Conservation (phyloP, 2,329 filamentous ascomycete genomes). For the Aciculosporium take region DNA sequence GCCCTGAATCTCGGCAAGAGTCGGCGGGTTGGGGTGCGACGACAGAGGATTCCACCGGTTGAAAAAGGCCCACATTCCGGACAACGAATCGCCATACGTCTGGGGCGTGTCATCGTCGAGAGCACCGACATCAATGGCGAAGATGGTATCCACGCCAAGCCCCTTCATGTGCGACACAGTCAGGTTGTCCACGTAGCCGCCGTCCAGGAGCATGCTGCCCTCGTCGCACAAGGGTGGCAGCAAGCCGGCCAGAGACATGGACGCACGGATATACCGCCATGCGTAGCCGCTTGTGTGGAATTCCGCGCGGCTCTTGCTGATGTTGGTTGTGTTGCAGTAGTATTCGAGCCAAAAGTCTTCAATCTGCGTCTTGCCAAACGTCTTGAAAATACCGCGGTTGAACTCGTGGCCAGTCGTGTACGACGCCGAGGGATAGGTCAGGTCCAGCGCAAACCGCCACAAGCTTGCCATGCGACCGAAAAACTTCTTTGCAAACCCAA, state of each 20-base stretch:
- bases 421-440: constrained; percentile 91
- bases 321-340: constrained; percentile 99
- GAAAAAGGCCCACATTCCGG: constrained; percentile 84
- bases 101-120: constrained; percentile 88
- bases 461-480: constrained; percentile 97
- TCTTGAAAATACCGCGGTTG: constrained; percentile 97
- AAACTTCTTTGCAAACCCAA: constrained; percentile 93
- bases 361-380: constrained; percentile 90
- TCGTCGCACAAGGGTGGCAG: constrained; percentile 92
- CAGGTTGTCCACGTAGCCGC: constrained; percentile 92
- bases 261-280: constrained; percentile 91
- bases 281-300: constrained; percentile 94
- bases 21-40: constrained; percentile 76
- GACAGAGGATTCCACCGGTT: constrained; percentile 98
- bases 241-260: constrained; percentile 89
- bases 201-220: constrained; percentile 90
- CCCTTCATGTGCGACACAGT: constrained; percentile 96
- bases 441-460: constrained; percentile 92
- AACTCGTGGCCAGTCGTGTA: constrained; percentile 99
- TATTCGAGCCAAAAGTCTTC: constrained; percentile 99
- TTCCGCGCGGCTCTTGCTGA: constrained; percentile 81
- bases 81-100: constrained; percentile 83
- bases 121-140: constrained; percentile 87
- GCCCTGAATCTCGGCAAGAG: constrained; percentile 88
- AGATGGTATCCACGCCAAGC: constrained; percentile 83